A percentile compares a stretch with the other conserved stretches of the same genome.
Conservation (phyloP, 2,329 filamentous ascomycete species). For the Colletotrichum chlorophyti region DNA sequence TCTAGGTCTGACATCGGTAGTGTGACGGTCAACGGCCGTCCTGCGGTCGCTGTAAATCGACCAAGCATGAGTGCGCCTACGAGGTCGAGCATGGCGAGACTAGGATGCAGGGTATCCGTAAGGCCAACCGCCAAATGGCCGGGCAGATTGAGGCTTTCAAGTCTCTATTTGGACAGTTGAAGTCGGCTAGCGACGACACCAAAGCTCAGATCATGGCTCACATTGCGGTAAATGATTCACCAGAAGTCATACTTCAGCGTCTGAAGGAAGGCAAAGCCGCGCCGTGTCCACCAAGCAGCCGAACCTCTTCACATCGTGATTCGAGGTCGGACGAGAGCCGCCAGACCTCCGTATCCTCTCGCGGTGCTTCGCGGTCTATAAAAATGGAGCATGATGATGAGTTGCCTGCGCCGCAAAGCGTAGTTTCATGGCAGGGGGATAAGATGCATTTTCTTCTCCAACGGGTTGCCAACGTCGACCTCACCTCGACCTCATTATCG, state of each 20-base stretch:
- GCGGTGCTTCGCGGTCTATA: no score
- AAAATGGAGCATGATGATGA: background rate
- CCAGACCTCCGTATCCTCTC: no score
- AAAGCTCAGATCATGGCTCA: conserved; percentile 3
- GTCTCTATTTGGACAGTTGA: conserved; percentile 10
- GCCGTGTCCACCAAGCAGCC: no score
- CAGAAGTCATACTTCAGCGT: background rate
- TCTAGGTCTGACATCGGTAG: no score
- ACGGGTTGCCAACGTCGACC: background rate
- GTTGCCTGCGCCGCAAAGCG: background rate
- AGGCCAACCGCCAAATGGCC: conserved; percentile 7
- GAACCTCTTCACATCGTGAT: no score
- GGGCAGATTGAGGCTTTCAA: conserved; percentile 3
- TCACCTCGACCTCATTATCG: background rate
- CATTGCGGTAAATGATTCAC: background rate
- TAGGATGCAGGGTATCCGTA: conserved; percentile 21
- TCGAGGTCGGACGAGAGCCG: background rate
- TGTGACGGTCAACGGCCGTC: conserved; percentile 17
- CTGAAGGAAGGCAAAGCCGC: background rate
- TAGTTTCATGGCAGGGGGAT: conserved; percentile 5
- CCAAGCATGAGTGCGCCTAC: conserved; percentile 7
- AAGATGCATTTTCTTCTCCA: conserved; percentile 21
- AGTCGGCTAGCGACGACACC: background rate
- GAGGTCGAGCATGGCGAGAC: conserved; percentile 21
- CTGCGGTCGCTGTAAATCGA: conserved; percentile 1